These are phyloP conservation scores for Lactarius vividus DNA, from an alignment of 768 basidiomycete genomes.

Conservation along the genomic window DNA sequence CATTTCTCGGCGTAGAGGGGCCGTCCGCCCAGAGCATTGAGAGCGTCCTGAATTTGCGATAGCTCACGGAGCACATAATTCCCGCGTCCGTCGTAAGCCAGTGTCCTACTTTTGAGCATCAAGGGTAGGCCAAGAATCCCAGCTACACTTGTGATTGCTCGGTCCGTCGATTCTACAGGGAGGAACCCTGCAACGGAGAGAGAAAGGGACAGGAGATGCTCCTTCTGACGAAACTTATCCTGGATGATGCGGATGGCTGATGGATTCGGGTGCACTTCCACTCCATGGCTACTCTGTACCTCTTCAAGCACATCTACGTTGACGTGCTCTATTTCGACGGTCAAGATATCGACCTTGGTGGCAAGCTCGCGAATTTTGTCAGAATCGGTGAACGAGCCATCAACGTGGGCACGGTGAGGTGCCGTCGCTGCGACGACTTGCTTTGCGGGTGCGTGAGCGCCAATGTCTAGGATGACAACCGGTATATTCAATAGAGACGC, in stretches of 20 bases:
- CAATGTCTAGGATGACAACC: slow-evolving; percentile 81
- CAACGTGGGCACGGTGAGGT: slow-evolving; percentile 59
- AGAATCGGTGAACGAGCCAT: slow-evolving; percentile 86
- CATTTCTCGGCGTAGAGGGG: slow-evolving; percentile 93
- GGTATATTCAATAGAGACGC: slow-evolving; percentile 86
- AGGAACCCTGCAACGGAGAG: slow-evolving; percentile 60
- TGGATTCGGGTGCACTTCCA: slow-evolving; percentile 67
- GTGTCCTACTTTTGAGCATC: slow-evolving; percentile 94
- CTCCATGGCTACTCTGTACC: slow-evolving; percentile 42
- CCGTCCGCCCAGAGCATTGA: slow-evolving; percentile 60
- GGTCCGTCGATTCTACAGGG: slow-evolving; percentile 51
- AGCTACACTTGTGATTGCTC: slow-evolving; percentile 53
- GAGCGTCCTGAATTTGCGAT: slow-evolving; percentile 48
- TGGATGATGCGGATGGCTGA: slow-evolving; percentile 84
- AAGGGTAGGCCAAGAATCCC: slow-evolving; percentile 73
- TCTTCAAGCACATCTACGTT: slow-evolving; percentile 70
- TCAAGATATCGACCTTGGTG: slow-evolving; percentile 76
- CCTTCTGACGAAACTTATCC: slow-evolving; percentile 65
- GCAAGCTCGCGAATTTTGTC: slow-evolving; percentile 79
- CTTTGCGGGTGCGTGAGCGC: slow-evolving; percentile 82
- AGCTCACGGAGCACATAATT: slow-evolving; percentile 73
- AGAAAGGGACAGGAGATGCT: slow-evolving; percentile 48
- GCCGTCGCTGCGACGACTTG: slow-evolving; percentile 65
- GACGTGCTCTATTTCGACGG: slow-evolving; percentile 97
- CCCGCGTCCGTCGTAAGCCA: slow-evolving; percentile 95